These are phyloP conservation scores for Colletotrichum ledebouriae DNA, from an alignment of 2,329 filamentous ascomycete genomes.

Conservation along the genomic window DNA sequence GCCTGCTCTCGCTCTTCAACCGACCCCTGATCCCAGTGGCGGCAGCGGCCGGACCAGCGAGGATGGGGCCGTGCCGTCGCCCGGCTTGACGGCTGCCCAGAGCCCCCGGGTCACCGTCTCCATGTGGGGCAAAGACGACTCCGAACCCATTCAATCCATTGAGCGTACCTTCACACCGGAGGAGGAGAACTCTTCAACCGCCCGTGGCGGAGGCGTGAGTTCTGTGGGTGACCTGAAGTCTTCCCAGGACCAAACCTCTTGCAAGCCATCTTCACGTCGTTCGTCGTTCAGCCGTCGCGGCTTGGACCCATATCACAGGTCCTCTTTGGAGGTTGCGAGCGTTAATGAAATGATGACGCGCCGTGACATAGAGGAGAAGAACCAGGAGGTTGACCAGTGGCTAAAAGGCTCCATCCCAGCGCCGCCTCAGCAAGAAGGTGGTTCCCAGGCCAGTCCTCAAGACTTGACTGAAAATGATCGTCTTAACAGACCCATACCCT, in stretches of 20 bases:
- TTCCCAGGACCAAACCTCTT: conserved; percentile 42
- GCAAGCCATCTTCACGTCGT: conserved; percentile 48
- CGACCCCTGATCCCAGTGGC: conserved; percentile 63
- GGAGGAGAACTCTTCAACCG: conserved; percentile 53
- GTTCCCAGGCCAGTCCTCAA: conserved; percentile 33
- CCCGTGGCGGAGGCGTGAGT: conserved; percentile 51
- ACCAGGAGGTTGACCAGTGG: conserved; percentile 66
- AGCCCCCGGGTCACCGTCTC: conserved; percentile 71
- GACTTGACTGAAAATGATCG: conserved; percentile 47
- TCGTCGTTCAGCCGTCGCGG: conserved; percentile 58
- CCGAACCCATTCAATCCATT: conserved; percentile 52
- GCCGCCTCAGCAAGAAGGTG: conserved; percentile 28
- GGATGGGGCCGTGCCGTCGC: conserved; percentile 58
- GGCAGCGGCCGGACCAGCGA: conserved; percentile 65
- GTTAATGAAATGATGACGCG: conserved; percentile 62
- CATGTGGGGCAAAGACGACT: conserved; percentile 62
- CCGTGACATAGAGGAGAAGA: conserved; percentile 60
- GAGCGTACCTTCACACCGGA: conserved; percentile 55
- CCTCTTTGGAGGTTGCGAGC: conserved; percentile 59
- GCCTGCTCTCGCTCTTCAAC: conserved; percentile 51
- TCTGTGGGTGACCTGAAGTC: conserved; percentile 58
- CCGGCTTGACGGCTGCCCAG: conserved; percentile 58
- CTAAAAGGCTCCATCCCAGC: conserved; percentile 47
- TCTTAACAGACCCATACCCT: conserved; percentile 51
- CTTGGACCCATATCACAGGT: conserved; percentile 61